phyloP scores from a whole-genome alignment of 2,329 filamentous ascomycete genomes.

The Ceratocystis lukuohia region DNA sequence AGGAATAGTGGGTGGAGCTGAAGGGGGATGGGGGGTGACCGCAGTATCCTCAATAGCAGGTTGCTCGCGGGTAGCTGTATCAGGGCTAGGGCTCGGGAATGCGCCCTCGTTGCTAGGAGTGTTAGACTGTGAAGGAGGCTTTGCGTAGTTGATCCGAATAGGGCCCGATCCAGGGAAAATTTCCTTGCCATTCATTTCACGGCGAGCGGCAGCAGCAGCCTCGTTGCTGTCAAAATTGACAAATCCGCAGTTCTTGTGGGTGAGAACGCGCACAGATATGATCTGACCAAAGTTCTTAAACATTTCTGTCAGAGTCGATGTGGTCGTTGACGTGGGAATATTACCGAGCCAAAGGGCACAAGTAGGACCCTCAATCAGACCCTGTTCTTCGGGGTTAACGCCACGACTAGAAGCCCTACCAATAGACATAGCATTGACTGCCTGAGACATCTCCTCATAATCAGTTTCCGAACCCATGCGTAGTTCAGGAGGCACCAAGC shows the following conservation, averaged over 20 bases:
- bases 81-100: slow-evolving; percentile 84
- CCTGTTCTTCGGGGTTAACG: slow-evolving; percentile 62
- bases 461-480: slow-evolving; percentile 61
- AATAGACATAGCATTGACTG: slow-evolving; percentile 69
- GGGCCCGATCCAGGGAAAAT: slow-evolving; percentile 95
- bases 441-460: slow-evolving; percentile 66
- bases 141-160: slow-evolving; percentile 92
- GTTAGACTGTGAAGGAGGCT: slow-evolving; percentile 78
- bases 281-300: slow-evolving; percentile 90
- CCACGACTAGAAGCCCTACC: slow-evolving; percentile 51
- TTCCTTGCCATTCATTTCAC: slow-evolving; percentile 84
- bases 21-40: slow-evolving; percentile 29
- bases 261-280: slow-evolving; percentile 80
- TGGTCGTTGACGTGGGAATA: slow-evolving; percentile 92
- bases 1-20: slow-evolving; percentile 42
- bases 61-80: slow-evolving; percentile 52
- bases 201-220: slow-evolving; percentile 79
- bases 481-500: slow-evolving; percentile 62
- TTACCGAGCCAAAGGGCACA: slow-evolving; percentile 93
- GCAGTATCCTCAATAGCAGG: slow-evolving; percentile 14
- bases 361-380: slow-evolving; percentile 67
- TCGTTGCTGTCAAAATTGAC: slow-evolving; percentile 92
- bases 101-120: slow-evolving; percentile 79
- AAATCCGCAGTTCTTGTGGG: slow-evolving; percentile 97
- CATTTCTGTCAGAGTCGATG: slow-evolving; percentile 86